Base-by-base conservation (phyloP, 2,329 filamentous ascomycete species). In the Talaromyces islandicus region DNA sequence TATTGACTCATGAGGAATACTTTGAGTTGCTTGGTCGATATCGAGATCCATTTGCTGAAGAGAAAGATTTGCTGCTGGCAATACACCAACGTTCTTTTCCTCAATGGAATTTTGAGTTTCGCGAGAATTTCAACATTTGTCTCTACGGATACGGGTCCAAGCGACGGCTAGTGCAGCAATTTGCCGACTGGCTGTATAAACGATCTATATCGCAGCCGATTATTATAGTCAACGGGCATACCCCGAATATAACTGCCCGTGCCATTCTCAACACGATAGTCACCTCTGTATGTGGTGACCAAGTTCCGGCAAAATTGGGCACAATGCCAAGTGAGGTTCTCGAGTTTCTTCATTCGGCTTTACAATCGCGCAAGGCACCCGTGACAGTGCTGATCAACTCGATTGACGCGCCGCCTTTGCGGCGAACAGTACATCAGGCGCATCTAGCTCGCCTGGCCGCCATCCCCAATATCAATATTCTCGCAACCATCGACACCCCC, bases 141-240 rank as follows among this genome's bases (percentile, higher is more conserved):
- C 77, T 97, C 0, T 97, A 95, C 71, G 94, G 94, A 30, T 96
- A 91, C 71, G 94, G 94, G 0, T 96, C 92, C 2, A 99, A 99
- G 75, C 83, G 90, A 35, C 77, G 80, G 3, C 83, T 97, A 0
- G 80, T 93, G 10, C 85, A 88, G 62, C 81, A 84, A 50, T 95
- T 96, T 71, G 92, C 91, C 0, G 83, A 85, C 59, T 85, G 90
- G 72, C 69, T 90, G 14, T 85, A 90, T 68, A 74, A 81, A 56
- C 73, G 72, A 24, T 66, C 69, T 41, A 66, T 32, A 57, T 64
- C 64, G 54, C 65, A 63, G 17, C 91, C 96, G 63, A 91, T 96
- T 64, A 85, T 96, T 41, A 81, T 97, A 7, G 83, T 96, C 63
- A 97, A 97, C 73, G 94, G 92, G 41, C 95, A 97, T 74, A 73